Base-by-base conservation (phyloP, 148 eudicot genomes). In the Rhododendron vialii region DNA sequence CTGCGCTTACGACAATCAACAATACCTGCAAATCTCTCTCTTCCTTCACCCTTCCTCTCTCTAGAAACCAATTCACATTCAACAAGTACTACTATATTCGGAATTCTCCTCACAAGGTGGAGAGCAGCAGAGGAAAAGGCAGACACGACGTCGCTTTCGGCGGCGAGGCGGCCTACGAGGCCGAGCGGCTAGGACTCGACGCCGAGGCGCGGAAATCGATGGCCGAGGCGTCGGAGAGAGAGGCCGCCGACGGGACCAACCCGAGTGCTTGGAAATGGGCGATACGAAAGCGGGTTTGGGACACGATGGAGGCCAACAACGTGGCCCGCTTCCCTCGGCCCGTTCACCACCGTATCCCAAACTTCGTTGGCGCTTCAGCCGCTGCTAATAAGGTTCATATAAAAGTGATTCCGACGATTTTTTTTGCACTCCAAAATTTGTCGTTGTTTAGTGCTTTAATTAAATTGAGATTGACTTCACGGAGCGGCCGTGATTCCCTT, bases 261-360 rank as follows among this genome's bases (percentile, higher is more conserved):
- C 96, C 95, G 24, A 93, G 85, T 84, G 99, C 97, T 2, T 96
- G 99, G 99, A 96, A 96, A 88, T 96, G 99, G 98, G 89, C 47
- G 63, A 94, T 95, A 47, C 86, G 99, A 35, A 95, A 92, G 82
- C 88, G 96, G 92, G 92, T 96, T 81, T 96, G 99, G 99, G 97
- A 96, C 84, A 82, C 86, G 28, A 94, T 96, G 99, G 99, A 96
- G 88, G 94, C 93, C 10, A 86, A 71, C 9, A 89, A 95, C 41
- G 91, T 96, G 48, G 99, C 99, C 7, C 96, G 89, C 83, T 95
- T 95, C 82, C 99, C 99, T 18, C 86, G 99, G 36, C 98, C 99
- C 59, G 99, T 96, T 90, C 98, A 96, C 83, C 98, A 96, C 75
- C 93, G 99, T 8, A 96, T 96, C 24, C 99, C 99, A 83, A 96